Evolutionary conservation across 345 rosid genomes (phyloP), one percentile per base, ranked within the genome.

Genomic region (Pistacia atlantica): DNA sequence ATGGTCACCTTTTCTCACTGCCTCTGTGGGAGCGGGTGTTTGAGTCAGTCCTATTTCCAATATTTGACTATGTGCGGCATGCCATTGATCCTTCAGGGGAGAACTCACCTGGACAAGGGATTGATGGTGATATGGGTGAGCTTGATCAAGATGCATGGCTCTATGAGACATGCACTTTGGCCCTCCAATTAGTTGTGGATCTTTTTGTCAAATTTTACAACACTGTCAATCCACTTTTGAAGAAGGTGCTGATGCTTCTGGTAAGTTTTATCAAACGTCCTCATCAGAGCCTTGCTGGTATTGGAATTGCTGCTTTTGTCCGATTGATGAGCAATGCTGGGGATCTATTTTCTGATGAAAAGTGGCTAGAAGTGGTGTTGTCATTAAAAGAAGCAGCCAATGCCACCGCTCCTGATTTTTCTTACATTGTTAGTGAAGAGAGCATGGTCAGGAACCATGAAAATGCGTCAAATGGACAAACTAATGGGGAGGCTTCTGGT

Each of bases 221-320:
- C 67, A 96, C 98, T 38, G 99, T 93, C 69, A 96, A 90, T 89
- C 98, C 98, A 37, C 98, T 96, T 67, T 86, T 96, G 77, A 83
- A 80, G 71, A 96, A 92, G 84, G 97, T 93, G 80, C 83, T 96
- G 78, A 79, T 70, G 69, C 96, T 96, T 85, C 90, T 96, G 55
- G 94, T 92, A 55, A 93, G 97, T 84, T 96, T 96, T 80, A 92
- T 93, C 71, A 87, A 85, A 79, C 97, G 99, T 65, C 99, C 98
- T 84, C 99, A 96, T 86, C 99, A 96, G 80, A 96, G 98, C 81
- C 97, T 96, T 73, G 99, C 99, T 65, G 98, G 99, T 65, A 96
- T 96, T 73, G 99, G 99, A 67, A 93, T 96, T 58, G 97, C 98
- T 63, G 98, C 99, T 22, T 92, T 92, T 89, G 98, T 96, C 57